Conservation (phyloP, 768 basidiomycete genomes). For the Pleurotus pulmonarius region DNA sequence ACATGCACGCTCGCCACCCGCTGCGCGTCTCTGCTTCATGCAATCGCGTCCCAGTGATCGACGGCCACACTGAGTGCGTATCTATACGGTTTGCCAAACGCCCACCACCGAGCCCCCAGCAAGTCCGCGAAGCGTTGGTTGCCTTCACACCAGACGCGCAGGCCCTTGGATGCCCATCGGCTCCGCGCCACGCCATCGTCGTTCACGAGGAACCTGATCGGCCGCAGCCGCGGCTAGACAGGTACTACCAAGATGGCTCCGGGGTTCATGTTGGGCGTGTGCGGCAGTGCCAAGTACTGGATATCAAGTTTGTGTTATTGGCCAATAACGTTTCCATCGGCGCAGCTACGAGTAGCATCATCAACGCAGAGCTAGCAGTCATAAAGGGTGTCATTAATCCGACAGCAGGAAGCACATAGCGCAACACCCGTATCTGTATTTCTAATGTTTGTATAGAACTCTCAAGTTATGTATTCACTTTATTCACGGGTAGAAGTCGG, state of each 20-base stretch:
- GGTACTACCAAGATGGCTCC: slow-evolving; percentile 87
- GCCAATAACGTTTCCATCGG: slow-evolving; percentile 94
- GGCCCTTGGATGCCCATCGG: slow-evolving; percentile 73
- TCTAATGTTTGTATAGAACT: not conserved
- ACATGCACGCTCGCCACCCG: slow-evolving; percentile 77
- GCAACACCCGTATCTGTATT: not conserved
- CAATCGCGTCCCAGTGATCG: slow-evolving; percentile 93
- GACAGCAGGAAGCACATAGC: not conserved
- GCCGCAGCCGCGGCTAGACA: slow-evolving; percentile 91
- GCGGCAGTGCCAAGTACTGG: slow-evolving; percentile 85
- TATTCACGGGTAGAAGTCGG: too few relatives aligned
- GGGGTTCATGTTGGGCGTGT: slow-evolving; percentile 90
- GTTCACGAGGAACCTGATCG: slow-evolving; percentile 93
- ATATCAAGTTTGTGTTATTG: slow-evolving; percentile 93
- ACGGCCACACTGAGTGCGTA: slow-evolving; percentile 91
- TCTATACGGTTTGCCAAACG: slow-evolving; percentile 77
- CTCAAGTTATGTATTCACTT: too few relatives aligned
- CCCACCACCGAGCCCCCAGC: slow-evolving; percentile 83
- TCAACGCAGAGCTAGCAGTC: slow-evolving; percentile 96
- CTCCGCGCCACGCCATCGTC: slow-evolving; percentile 78
- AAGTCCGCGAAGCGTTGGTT: slow-evolving; percentile 77
- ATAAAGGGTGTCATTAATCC: slow-evolving; percentile 52
- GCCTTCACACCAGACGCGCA: slow-evolving; percentile 77
- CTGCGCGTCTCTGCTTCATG: slow-evolving; percentile 91
- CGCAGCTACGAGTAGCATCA: slow-evolving; percentile 94